A percentile compares a stretch with the other conserved stretches of the same genome.
Conservation (phyloP, 2,329 filamentous ascomycete genomes). For the Aspergillus sojae region DNA sequence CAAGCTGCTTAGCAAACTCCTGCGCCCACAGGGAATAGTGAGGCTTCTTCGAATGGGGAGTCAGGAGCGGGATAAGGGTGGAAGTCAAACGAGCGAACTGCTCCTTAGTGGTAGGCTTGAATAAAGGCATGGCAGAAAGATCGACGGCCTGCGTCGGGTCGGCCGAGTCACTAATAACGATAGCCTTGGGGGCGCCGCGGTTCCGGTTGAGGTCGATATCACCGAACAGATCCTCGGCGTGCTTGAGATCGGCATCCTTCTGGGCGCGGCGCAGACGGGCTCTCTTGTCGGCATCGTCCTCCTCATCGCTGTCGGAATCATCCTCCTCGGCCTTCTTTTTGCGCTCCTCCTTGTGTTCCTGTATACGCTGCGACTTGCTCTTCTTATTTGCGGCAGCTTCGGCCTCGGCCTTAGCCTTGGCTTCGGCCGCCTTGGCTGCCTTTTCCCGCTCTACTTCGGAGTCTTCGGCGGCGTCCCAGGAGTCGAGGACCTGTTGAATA, state of each 20-base stretch:
- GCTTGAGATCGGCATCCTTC: conserved; percentile 82
- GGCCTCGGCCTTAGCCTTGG: conserved; percentile 85
- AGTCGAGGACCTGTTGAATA: conserved; percentile 76
- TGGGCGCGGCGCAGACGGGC: conserved; percentile 77
- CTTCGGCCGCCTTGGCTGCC: conserved; percentile 80
- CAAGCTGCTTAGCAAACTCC: conserved; percentile 85
- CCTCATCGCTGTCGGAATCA: conserved; percentile 58
- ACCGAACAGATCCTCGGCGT: conserved; percentile 90
- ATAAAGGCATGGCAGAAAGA: conserved; percentile 75
- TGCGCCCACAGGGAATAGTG: conserved; percentile 89
- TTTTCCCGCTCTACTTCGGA: conserved; percentile 97
- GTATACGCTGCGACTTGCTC: conserved; percentile 80
- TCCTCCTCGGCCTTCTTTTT: conserved; percentile 61
- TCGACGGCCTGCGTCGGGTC: conserved; percentile 82
- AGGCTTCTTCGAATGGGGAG: conserved; percentile 77
- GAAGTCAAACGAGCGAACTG: conserved; percentile 82
- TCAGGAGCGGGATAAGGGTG: conserved; percentile 76
- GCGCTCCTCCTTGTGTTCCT: conserved; percentile 71
- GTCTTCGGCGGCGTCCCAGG: conserved; percentile 96
- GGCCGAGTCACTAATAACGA: conserved; percentile 66
- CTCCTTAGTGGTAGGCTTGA: conserved; percentile 84
- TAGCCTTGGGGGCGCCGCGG: conserved; percentile 64
- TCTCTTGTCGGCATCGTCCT: conserved; percentile 71
- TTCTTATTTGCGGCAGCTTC: conserved; percentile 91
- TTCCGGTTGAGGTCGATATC: conserved; percentile 69